phyloP scores from a whole-genome alignment of 257 asterid genomes.

The Lithospermum erythrorhizon region DNA sequence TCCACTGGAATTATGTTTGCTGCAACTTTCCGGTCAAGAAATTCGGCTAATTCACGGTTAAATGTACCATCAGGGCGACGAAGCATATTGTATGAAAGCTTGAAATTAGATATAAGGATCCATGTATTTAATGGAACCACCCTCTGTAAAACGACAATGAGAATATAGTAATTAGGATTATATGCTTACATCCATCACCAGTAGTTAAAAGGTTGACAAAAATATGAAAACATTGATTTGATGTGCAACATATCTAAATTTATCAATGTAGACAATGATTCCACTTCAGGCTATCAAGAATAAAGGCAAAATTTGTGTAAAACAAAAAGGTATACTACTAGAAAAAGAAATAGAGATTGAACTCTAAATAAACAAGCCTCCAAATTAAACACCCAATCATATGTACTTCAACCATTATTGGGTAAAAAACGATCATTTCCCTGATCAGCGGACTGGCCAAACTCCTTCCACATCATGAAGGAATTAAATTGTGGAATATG shows the following conservation, averaged over 20 bases:
- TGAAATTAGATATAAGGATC: constrained; percentile 39
- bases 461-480: too few relatives aligned
- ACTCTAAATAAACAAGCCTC: constrained; percentile 2
- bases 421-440: too few relatives aligned
- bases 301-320: constrained; percentile 4
- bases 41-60: constrained; percentile 36
- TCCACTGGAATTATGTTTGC: constrained; percentile 29
- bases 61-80: constrained; percentile 41
- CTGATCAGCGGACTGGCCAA: too few relatives aligned
- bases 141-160: constrained; percentile 16
- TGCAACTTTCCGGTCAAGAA: constrained; percentile 32
- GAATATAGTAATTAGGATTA: background rate
- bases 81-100: constrained; percentile 35
- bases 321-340: background rate
- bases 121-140: constrained; percentile 41
- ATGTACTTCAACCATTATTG: background rate
- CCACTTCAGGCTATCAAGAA: constrained; percentile 6
- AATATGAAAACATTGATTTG: background rate
- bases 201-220: background rate
- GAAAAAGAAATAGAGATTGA: constrained; percentile 7
- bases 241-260: background rate
- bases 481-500: too few relatives aligned
- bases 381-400: background rate
- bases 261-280: background rate
- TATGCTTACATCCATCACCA: background rate